Base-by-base conservation (phyloP, 148 eudicot species). In the Heliamphora exappendiculata region DNA sequence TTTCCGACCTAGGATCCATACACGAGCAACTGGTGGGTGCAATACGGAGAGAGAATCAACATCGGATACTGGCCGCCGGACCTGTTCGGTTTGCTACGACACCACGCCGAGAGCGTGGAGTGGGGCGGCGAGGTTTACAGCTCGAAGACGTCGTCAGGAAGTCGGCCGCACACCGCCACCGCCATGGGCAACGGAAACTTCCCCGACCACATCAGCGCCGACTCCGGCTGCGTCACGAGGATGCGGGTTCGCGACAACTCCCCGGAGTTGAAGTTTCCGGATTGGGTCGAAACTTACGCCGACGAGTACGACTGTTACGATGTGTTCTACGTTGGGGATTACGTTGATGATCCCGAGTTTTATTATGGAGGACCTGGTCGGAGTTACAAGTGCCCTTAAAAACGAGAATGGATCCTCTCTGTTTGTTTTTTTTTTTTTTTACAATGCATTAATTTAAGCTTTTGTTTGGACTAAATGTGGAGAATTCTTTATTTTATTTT, bases 51-150 rank as follows among this genome's bases (percentile, higher is more conserved):
- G 34, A 67, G 50, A 22, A 69, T 81, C 75, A 79, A 86, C 81
- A 73, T 91, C 10, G 93, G 96, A n/a, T 91, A 89, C 44, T 87
- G 88, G 86, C 96, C 96, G 1, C 3, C 33, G 0, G 66, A 80
- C 20, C 79, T 89, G 5, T 87, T 91, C 62, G 0, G 17, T 0
- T 2, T 0, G 6, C 69, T 88, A 16, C 73, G 36, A 1, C 17
- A 72, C 34, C 73, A 87, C 4, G 90, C 89, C 0, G 53, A 45
- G 16, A 31, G 81, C 0, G 89, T 82, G 16, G 82, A 83, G 71
- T 89, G 93, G 91, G 93, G 93, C 64, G 93, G 91, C 31, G 93
- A 91, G 73, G 90, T 89, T 64, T 89, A 87, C 50, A 88, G 93
- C 83, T n/a, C 82, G 14, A 82, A 77, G 26, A 78, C 80, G n/a